Conservation (phyloP, 495 filamentous ascomycete genomes). For the Neurospora sp. region DNA sequence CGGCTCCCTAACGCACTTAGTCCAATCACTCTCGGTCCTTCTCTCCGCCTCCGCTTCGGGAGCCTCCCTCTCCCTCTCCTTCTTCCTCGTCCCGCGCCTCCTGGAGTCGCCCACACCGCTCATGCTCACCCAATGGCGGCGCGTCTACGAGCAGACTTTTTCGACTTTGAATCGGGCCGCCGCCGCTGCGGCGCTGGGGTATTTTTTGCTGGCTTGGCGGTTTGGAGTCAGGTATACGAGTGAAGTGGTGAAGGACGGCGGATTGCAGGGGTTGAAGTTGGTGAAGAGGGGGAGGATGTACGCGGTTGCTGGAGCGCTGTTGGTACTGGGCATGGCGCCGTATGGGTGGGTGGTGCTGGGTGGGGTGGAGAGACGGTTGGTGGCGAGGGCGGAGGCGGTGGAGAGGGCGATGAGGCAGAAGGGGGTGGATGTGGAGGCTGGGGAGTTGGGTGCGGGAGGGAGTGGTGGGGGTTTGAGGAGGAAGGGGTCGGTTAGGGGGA, state of each 20-base stretch:
- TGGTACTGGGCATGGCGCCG: constrained; percentile 33
- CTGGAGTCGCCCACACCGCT: constrained; percentile 42
- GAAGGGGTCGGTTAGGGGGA: not conserved
- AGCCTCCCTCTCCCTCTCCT: constrained; percentile 29
- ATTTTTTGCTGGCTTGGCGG: constrained; percentile 36
- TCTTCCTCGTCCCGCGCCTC: constrained; percentile 37
- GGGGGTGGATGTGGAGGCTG: constrained; percentile 1
- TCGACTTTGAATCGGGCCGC: constrained; percentile 22
- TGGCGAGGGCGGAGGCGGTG: constrained; percentile 21
- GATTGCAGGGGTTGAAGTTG: too few species aligned
- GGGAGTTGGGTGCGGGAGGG: not conserved
- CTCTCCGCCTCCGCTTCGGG: constrained; percentile 34
- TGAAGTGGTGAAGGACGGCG: not conserved
- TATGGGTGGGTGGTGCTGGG: constrained; percentile 38
- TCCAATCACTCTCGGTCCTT: constrained; percentile 38
- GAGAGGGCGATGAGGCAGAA: constrained; percentile 19
- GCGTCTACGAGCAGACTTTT: constrained; percentile 24
- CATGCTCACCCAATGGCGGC: constrained; percentile 41
- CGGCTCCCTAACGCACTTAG: constrained; percentile 24
- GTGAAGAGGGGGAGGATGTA: constrained; percentile 22
- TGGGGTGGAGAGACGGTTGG: constrained; percentile 33
- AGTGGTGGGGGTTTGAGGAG: not conserved
- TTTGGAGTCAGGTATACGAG: constrained; percentile 5
- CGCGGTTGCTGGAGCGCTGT: constrained; percentile 29
- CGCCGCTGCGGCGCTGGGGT: constrained; percentile 21